These are phyloP conservation scores for Crithidia fasciculata DNA, from an alignment of 208 protist species.

Conservation along the genomic window DNA sequence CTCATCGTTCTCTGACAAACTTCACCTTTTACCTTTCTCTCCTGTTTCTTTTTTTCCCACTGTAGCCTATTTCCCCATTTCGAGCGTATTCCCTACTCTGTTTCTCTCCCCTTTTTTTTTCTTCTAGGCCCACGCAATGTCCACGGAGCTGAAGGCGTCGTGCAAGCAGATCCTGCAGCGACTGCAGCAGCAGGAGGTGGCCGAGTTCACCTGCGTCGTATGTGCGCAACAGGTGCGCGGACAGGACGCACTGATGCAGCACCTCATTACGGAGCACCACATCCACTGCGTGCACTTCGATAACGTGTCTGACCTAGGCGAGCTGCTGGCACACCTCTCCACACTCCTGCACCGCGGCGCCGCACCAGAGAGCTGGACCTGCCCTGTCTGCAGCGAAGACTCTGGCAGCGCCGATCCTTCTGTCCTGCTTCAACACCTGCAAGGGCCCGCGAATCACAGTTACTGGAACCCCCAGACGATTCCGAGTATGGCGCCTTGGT, in stretches of 20 bases:
- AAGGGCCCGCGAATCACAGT: constrained; percentile 25
- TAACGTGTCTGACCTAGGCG: constrained; percentile 56
- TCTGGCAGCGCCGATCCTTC: constrained; percentile 7
- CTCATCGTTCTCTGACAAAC: too few species aligned
- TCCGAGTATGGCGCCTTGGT: constrained; percentile 48
- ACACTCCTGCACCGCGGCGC: constrained; percentile 11
- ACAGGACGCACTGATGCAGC: constrained; percentile 60
- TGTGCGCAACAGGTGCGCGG: constrained; percentile 49
- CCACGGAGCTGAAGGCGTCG: constrained; percentile 35
- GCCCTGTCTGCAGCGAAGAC: constrained; percentile 58
- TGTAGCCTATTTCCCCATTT: too few species aligned
- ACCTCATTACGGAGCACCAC: constrained; percentile 53
- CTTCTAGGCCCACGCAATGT: constrained; percentile 10
- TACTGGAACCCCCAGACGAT: constrained; percentile 61
- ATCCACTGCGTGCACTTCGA: constrained; percentile 59
- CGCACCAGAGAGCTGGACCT: constrained; percentile 26
- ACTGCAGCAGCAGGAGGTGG: constrained; percentile 32
- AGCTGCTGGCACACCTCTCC: constrained; percentile 45
- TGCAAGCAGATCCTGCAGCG: constrained; percentile 69
- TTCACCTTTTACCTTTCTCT: neutral
- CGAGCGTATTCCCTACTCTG: neutral
- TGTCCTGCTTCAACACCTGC: constrained; percentile 29
- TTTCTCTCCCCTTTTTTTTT: neutral
- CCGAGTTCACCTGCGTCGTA: constrained; percentile 56
- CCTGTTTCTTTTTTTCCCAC: neutral